Evolutionary conservation across 164 flowering plant genomes (phyloP).

Genomic region (Nymphaea thermarum): DNA sequence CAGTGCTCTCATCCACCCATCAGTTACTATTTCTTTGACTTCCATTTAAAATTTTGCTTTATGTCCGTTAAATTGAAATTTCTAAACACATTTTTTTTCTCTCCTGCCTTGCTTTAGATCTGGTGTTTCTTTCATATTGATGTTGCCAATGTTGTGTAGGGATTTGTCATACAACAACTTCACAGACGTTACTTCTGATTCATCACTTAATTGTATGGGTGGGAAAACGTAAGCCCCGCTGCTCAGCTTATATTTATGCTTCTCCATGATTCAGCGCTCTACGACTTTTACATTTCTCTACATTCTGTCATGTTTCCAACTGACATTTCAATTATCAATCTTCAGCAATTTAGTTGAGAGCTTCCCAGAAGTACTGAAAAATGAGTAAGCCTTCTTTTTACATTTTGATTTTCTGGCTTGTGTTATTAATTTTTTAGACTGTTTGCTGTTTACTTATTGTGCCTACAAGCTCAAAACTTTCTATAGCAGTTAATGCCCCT

Average conservation of each 20-base stretch:
- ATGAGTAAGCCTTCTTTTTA: background rate
- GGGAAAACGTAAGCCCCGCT: slow-evolving; percentile 43
- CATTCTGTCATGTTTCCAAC: background rate
- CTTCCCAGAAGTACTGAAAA: background rate
- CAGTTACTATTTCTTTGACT: too few relatives aligned
- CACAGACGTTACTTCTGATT: slow-evolving; percentile 30
- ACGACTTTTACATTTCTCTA: background rate
- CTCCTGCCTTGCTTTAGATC: too few relatives aligned
- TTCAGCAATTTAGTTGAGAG: background rate
- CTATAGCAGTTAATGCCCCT: background rate
- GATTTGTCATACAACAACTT: slow-evolving; percentile 73
- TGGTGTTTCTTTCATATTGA: background rate
- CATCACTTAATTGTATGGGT: slow-evolving; percentile 40
- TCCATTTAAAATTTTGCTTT: too few relatives aligned
- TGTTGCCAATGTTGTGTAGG: slow-evolving; percentile 21
- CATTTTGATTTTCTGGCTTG: background rate
- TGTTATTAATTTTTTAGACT: background rate
- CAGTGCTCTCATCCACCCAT: too few relatives aligned
- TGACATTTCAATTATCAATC: background rate
- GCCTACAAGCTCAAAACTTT: background rate
- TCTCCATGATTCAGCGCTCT: background rate
- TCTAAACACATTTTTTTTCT: too few relatives aligned
- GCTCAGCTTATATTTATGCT: background rate
- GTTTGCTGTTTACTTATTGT: background rate
- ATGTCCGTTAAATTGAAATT: too few relatives aligned